Evolutionary conservation across 768 basidiomycete species (phyloP), one percentile per base, ranked within the genome.

Genomic region (Tylopilus vinaceipallidus): DNA sequence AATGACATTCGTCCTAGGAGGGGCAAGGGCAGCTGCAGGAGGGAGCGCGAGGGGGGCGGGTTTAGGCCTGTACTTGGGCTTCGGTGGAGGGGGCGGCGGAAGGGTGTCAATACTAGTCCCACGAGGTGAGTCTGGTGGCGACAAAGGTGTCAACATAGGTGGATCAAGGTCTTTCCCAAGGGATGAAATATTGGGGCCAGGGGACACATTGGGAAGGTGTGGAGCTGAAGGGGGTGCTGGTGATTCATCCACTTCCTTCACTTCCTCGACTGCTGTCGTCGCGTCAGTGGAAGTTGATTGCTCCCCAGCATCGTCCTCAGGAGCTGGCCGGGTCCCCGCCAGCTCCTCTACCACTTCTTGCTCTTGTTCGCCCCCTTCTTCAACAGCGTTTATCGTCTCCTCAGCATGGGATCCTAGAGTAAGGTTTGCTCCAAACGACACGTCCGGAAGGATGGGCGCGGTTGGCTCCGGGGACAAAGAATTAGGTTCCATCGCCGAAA

Each of bases 61-160:
- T 23, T 51, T 61, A 13, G 42, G 52, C 44, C 57, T 61, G 23
- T 56, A 49, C 26, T 62, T 59, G 22, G 59, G 49, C 24, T 64
- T 65, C 2, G 59, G 59, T 7, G 60, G 56, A 24, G 59, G 59
- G n/a, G 57, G 24, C 3, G 64, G 57, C 5, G 57, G 64, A 30
- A 45, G 52, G 19, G 41, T 55, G n/a, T 66, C 57, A 5, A 47
- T 33, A 5, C 49, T 55, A n/a, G 19, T 5, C 48, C 43, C 50
- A 22, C 20, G 39, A 32, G 52, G 54, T 8, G 49, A 42, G 27
- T 51, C 36, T 14, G 48, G 2, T 24, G 53, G 33, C 16, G 43
- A 35, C 8, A 47, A 17, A 22, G 58, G 27, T n/a, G 23, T 9
- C 13, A 30, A 36, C 12, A 12, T 9, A 41, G 55, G 52, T 14